A percentile compares a stretch with the other conserved stretches of the same genome.
Conservation (phyloP, 2,329 filamentous ascomycete species). For the Spiromastix sp. region DNA sequence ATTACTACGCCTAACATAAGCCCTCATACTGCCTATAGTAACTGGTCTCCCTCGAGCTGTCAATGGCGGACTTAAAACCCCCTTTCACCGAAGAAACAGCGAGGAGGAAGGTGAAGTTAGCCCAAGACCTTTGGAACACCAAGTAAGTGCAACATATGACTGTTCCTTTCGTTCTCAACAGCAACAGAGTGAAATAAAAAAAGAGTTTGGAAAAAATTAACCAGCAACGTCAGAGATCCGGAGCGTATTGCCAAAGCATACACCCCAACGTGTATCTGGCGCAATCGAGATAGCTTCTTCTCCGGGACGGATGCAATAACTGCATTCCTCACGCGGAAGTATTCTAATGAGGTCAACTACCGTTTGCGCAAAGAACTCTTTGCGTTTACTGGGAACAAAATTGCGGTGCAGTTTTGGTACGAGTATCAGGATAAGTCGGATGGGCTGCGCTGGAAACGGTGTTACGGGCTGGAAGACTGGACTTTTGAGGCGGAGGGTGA, state of each 20-base stretch:
- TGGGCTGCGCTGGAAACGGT: conserved; percentile 66
- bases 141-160: conserved; percentile 37
- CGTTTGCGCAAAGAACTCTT: conserved; percentile 75
- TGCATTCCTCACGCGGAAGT: conserved; percentile 61
- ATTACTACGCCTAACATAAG: no score
- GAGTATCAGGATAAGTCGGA: conserved; percentile 61
- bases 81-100: conserved; percentile 70
- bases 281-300: conserved; percentile 64
- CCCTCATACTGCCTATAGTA: no score
- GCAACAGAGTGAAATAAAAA: no score
- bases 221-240: conserved; percentile 45
- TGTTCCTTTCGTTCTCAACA: no score
- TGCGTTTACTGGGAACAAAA: conserved; percentile 62
- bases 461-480: conserved; percentile 59
- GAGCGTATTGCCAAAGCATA: conserved; percentile 59
- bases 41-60: no score
- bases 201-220: no score
- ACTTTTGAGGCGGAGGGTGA: conserved; percentile 32
- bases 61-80: conserved; percentile 34
- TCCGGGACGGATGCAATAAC: conserved; percentile 58
- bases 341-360: conserved; percentile 62
- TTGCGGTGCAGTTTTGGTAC: conserved; percentile 88
- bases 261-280: conserved; percentile 67
- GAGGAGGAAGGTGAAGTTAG: conserved; percentile 66
- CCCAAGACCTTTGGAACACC: conserved; percentile 75